These are phyloP conservation scores for Aristolochia fimbriata DNA, from an alignment of 164 flowering plant genomes.

Conservation along the genomic window DNA sequence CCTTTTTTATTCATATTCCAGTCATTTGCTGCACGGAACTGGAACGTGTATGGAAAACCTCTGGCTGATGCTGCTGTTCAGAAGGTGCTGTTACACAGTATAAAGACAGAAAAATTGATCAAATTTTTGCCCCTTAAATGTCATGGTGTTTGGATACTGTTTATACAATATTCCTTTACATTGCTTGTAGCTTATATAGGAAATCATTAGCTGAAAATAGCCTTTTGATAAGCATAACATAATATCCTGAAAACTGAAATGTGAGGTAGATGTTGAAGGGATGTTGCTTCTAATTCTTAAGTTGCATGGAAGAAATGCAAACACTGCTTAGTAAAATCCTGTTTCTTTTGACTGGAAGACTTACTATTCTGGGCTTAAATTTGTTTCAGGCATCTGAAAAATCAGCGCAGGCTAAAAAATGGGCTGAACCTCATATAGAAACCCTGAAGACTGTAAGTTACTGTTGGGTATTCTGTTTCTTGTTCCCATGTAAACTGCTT, in stretches of 20 bases:
- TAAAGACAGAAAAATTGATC: no score
- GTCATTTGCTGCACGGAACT: slow-evolving; percentile 27
- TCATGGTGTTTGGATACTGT: background rate
- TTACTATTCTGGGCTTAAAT: background rate
- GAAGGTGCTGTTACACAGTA: slow-evolving; percentile 18
- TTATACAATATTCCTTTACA: background rate
- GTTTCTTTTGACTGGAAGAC: no score
- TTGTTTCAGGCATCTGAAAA: slow-evolving; percentile 54
- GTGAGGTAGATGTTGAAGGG: background rate
- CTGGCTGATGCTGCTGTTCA: slow-evolving; percentile 23
- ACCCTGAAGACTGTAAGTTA: slow-evolving; percentile 60
- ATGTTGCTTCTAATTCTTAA: no score
- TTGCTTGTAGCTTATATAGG: background rate
- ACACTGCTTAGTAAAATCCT: no score
- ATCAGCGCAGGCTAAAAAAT: slow-evolving; percentile 53
- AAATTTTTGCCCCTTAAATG: background rate
- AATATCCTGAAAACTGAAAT: no score
- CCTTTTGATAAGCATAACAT: background rate
- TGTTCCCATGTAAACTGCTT: no score
- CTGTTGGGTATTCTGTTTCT: background rate
- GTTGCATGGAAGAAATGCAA: no score
- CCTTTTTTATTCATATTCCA: slow-evolving; percentile 12
- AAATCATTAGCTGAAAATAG: background rate
- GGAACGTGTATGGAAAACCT: slow-evolving; percentile 40
- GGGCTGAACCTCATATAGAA: slow-evolving; percentile 79